Evolutionary conservation across 345 rosid species (phyloP), one percentile per base, ranked within the genome.

Genomic region (Boechera retrofracta): DNA sequence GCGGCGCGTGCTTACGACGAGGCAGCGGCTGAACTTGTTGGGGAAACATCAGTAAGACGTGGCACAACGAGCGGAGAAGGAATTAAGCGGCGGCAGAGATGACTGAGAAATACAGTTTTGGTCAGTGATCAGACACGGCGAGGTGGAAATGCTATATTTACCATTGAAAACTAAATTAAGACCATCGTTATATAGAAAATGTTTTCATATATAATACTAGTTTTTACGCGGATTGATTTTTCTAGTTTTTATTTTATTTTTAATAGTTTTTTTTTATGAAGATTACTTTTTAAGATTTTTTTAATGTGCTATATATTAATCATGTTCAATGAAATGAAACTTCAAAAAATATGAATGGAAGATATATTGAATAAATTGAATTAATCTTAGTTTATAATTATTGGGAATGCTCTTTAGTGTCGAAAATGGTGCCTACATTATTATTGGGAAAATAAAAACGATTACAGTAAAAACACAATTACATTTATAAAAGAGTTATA

Each of bases 1-100:
- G 72, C 78, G 3, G 72, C 18, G 6, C 57, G n/a, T 5, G 64
- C 65, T 44, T 74, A 74, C 42, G 7, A 64, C 7, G 49, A 65
- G 1, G 78, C 39, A 0, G 58, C 33, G n/a, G 21, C 35, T 44
- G 18, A 45, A 52, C 32, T 73, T 12, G 71, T 24, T 33, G 36
- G n/a, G 11, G 21, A 55, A 42, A 31, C 10, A 15, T 48, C 56
- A 24, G 33, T 51, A 28, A 52, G 33, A 52, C 21, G 28, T 28
- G 29, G 15, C 7, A 15, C 18, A 28, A 15, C 15, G 16, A 59
- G 15, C 16, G 44, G 63, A 59, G 47, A 71, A 47, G 32, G 36
- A 42, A n/a, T 8, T 56, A 57, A 44, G 33, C 67, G 57, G 56
- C 18, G 49, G 35, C 26, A 47, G 28, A 21, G 26, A 47, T 58